Percentiles rank a stretch among this genome's conserved stretches.
phyloP scores from a whole-genome alignment of 2,329 filamentous ascomycete genomes.

The Stylonectria norvegica region DNA sequence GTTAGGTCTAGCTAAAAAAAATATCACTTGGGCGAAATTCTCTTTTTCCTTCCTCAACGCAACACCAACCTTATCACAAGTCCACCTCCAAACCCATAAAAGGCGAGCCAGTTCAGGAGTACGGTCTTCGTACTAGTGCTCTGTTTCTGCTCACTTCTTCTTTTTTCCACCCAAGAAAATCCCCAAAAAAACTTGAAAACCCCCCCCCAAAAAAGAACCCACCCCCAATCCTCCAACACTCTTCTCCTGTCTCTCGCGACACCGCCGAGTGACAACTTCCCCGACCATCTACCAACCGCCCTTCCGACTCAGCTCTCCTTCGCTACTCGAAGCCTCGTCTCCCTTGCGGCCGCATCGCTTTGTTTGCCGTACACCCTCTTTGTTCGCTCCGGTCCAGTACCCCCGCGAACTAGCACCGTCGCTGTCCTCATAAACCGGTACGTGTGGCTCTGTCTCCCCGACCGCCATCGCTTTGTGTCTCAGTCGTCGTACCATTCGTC shows the following conservation, averaged over 20 bases:
- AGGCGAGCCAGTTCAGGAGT: conserved; percentile 53
- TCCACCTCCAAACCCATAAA: conserved; percentile 41
- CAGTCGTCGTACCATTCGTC: no score
- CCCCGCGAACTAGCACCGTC: conserved; percentile 25
- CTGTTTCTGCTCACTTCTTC: conserved; percentile 56
- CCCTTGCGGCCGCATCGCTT: conserved; percentile 23
- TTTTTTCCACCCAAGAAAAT: conserved; percentile 46
- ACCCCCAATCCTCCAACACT: conserved; percentile 21
- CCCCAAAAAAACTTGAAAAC: conserved; percentile 61
- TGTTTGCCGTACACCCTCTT: conserved; percentile 30
- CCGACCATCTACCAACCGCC: conserved; percentile 11
- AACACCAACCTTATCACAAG: conserved; percentile 49
- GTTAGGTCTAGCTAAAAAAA: conserved; percentile 34
- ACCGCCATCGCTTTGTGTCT: neutral
- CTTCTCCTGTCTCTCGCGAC: conserved; percentile 28
- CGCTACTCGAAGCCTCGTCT: conserved; percentile 25
- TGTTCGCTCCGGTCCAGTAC: conserved; percentile 26
- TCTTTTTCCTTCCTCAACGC: conserved; percentile 42
- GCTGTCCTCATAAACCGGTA: conserved; percentile 19
- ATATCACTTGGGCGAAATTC: conserved; percentile 36
- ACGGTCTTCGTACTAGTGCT: conserved; percentile 57
- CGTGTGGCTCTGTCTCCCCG: conserved; percentile 8
- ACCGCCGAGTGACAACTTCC: conserved; percentile 25
- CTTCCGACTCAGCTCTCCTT: conserved; percentile 23
- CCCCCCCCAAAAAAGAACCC: conserved; percentile 50